phyloP scores from a whole-genome alignment of 2,329 filamentous ascomycete species.

The Periconia sp. region DNA sequence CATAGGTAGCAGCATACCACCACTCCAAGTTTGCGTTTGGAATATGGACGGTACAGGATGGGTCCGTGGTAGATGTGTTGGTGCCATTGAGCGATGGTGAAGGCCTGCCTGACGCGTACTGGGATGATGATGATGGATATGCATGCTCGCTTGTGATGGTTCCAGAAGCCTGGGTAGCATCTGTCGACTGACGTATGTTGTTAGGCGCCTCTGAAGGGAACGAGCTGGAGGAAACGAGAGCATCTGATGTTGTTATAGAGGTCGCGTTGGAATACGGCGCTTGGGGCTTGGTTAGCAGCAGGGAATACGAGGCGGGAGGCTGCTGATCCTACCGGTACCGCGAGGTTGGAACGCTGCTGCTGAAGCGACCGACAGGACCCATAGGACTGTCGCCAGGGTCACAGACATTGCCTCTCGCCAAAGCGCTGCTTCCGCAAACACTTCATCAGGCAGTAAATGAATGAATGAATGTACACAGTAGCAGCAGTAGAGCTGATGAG shows the following conservation, averaged over 20 bases:
- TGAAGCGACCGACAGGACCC: constrained; percentile 19
- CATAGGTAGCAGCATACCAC: constrained; percentile 41
- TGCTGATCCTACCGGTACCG: constrained; percentile 32
- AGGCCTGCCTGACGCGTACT: constrained; percentile 2
- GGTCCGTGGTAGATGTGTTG: constrained; percentile 14
- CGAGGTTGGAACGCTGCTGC: constrained; percentile 27
- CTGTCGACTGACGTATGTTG: background rate
- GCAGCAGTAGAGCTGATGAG: constrained; percentile 21
- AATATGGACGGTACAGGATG: constrained; percentile 41
- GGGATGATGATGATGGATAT: constrained; percentile 4
- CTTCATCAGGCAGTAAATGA: constrained; percentile 25
- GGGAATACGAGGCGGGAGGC: constrained; percentile 26
- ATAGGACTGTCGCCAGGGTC: constrained; percentile 18
- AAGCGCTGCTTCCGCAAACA: constrained; percentile 25
- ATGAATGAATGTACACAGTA: constrained; percentile 17
- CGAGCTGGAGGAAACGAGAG: constrained; percentile 11
- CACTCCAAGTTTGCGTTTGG: constrained; percentile 39
- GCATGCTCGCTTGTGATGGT: constrained; percentile 14
- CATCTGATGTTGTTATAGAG: constrained; percentile 16
- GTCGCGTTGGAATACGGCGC: constrained; percentile 35
- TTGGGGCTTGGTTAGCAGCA: constrained; percentile 37
- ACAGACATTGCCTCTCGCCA: constrained; percentile 24
- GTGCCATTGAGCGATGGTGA: constrained; percentile 13
- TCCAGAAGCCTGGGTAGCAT: constrained; percentile 3
- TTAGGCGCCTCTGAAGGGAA: background rate